Evolutionary conservation across 768 basidiomycete genomes (phyloP).

Genomic region (Lactarius sanguifluus): DNA sequence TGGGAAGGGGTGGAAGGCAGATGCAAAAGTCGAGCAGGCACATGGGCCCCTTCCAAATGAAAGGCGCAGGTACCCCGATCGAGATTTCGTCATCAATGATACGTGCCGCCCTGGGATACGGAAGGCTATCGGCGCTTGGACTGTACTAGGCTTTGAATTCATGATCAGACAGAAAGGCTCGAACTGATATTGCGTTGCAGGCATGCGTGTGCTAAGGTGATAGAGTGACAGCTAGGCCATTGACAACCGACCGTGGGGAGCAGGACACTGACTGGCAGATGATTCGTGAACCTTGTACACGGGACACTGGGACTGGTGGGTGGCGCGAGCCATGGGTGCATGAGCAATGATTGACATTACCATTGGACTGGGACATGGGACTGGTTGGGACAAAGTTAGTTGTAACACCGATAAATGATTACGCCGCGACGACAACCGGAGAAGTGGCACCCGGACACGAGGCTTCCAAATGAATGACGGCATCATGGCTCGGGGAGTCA

Average conservation of each 20-base stretch:
- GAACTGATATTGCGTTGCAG: background rate
- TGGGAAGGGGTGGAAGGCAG: background rate
- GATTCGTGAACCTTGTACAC: background rate
- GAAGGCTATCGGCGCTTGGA: background rate
- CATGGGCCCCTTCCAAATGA: background rate
- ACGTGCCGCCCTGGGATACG: background rate
- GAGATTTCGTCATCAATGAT: slow-evolving; percentile 5
- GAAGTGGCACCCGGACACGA: background rate
- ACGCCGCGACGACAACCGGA: background rate
- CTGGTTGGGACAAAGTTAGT: background rate
- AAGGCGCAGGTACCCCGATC: slow-evolving; percentile 3
- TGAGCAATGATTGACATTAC: background rate
- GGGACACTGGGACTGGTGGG: background rate
- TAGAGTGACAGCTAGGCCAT: background rate
- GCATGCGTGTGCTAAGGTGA: background rate
- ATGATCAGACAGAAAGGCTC: background rate
- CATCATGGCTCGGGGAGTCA: background rate
- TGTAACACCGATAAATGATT: background rate
- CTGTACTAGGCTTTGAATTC: background rate
- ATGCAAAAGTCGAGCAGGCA: slow-evolving; percentile 5
- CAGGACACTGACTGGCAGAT: background rate
- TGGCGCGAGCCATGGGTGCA: background rate
- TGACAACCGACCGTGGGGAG: background rate
- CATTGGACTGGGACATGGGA: background rate
- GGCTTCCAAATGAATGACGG: background rate